phyloP scores from a whole-genome alignment of 495 filamentous ascomycete species.

The Symbiotaphrina buchneri region DNA sequence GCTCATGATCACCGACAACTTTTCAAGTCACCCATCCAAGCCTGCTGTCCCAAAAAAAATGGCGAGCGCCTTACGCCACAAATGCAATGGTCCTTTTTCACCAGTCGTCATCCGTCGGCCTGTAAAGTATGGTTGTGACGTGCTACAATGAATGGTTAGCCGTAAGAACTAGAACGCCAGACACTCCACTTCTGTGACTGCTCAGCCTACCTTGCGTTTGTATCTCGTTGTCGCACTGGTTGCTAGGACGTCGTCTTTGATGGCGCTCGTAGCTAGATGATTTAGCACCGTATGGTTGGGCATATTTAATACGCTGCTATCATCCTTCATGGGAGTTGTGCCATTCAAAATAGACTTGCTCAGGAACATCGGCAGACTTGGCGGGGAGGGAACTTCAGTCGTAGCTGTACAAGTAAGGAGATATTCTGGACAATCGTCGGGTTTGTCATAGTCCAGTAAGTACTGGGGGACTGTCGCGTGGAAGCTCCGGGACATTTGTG shows the following conservation, averaged over 20 bases:
- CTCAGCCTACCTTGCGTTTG: constrained; percentile 57
- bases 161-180: constrained; percentile 4
- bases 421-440: constrained; percentile 51
- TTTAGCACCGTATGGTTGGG: constrained; percentile 96
- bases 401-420: constrained; percentile 45
- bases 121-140: constrained; percentile 94
- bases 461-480: constrained; percentile 55
- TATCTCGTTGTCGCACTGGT: constrained; percentile 93
- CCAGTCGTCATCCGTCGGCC: constrained; percentile 35
- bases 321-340: constrained; percentile 79
- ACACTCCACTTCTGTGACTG: too few species aligned
- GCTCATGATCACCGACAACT: too few species aligned
- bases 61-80: not conserved
- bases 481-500: constrained; percentile 19
- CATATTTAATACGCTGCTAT: constrained; percentile 86
- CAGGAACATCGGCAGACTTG: constrained; percentile 73
- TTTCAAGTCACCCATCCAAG: too few species aligned
- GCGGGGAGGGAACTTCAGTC: constrained; percentile 57
- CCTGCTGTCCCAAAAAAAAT: not conserved
- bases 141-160: constrained; percentile 33
- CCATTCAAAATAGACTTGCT: constrained; percentile 89
- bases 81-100: not conserved
- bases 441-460: constrained; percentile 62
- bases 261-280: constrained; percentile 94
- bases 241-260: constrained; percentile 88